phyloP scores from a whole-genome alignment of 2,329 filamentous ascomycete genomes.

The Ceratocystis alfenasii region DNA sequence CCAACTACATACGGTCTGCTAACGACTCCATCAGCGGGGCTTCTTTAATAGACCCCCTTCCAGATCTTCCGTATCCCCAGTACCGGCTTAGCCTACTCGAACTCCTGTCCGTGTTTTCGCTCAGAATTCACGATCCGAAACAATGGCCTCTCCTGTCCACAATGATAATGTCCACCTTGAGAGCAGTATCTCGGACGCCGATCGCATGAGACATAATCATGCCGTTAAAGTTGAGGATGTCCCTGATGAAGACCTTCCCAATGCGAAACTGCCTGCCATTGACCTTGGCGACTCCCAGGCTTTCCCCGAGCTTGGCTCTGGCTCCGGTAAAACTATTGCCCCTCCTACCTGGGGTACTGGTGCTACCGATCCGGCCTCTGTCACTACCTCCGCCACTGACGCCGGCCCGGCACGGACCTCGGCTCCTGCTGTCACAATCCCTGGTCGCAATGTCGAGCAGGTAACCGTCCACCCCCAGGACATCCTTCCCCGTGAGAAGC shows the following conservation, averaged over 20 bases:
- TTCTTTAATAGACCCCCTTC: conserved; percentile 16
- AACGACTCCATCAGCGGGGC: conserved; percentile 14
- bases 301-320: conserved; percentile 55
- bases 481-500: conserved; percentile 60
- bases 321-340: conserved; percentile 15
- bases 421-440: conserved; percentile 47
- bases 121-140: conserved; percentile 29
- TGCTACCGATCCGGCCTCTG: conserved; percentile 8
- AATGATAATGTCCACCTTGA: conserved; percentile 65
- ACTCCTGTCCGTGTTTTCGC: conserved; percentile 21
- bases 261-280: conserved; percentile 34
- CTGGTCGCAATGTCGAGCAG: conserved; percentile 69
- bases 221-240: conserved; percentile 50
- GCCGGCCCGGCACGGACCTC: conserved; percentile 4
- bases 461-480: conserved; percentile 63
- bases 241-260: conserved; percentile 54
- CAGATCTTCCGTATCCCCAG: conserved; percentile 15
- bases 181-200: conserved; percentile 27
- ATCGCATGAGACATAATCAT: conserved; percentile 37
- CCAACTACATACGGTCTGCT: no score
- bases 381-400: conserved; percentile 11
- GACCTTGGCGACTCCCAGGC: conserved; percentile 82
- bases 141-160: conserved; percentile 44
- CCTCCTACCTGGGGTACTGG: conserved; percentile 20
- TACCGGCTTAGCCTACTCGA: conserved; percentile 20